Percentiles rank a stretch among this genome's conserved stretches.
phyloP scores from a whole-genome alignment of 768 basidiomycete species.

The Boletus reticulatus region DNA sequence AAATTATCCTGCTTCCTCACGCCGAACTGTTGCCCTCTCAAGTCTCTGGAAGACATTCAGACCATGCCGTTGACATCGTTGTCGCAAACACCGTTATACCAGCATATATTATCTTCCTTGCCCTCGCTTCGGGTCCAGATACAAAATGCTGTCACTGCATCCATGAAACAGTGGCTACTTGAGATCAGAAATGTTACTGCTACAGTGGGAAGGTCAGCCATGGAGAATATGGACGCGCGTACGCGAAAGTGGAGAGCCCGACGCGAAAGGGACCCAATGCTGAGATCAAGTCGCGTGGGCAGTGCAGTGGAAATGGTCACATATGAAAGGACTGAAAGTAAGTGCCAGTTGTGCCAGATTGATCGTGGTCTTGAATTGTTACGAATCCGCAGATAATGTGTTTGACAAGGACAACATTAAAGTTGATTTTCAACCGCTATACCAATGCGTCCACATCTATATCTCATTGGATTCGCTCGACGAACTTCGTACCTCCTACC shows the following conservation, averaged over 20 bases:
- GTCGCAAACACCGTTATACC: constrained; percentile 90
- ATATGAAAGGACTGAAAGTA: constrained; percentile 93
- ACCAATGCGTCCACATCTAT: constrained; percentile 97
- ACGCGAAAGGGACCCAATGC: constrained; percentile 80
- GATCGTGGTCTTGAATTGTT: constrained; percentile 8
- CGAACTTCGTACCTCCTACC: constrained; percentile 88
- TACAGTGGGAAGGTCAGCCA: constrained; percentile 80
- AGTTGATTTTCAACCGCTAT: constrained; percentile 93
- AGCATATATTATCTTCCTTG: constrained; percentile 85
- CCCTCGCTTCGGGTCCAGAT: constrained; percentile 89
- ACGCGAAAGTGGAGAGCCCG: constrained; percentile 79
- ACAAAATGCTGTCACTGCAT: constrained; percentile 90
- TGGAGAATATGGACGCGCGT: constrained; percentile 86
- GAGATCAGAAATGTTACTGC: constrained; percentile 90
- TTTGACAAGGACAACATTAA: constrained; percentile 86
- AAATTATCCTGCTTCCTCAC: constrained; percentile 20
- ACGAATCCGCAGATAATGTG: constrained; percentile 63
- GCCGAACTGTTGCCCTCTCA: constrained; percentile 29
- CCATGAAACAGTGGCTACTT: constrained; percentile 94
- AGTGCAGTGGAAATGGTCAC: constrained; percentile 91
- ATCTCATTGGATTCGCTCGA: constrained; percentile 86
- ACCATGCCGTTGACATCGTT: constrained; percentile 85
- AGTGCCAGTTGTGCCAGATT: constrained; percentile 30
- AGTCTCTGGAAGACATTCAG: constrained; percentile 96
- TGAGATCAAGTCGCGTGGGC: constrained; percentile 76